Evolutionary conservation across 31 red algal genomes (phyloP).

Genomic region (Bonnemaisonia californica): DNA sequence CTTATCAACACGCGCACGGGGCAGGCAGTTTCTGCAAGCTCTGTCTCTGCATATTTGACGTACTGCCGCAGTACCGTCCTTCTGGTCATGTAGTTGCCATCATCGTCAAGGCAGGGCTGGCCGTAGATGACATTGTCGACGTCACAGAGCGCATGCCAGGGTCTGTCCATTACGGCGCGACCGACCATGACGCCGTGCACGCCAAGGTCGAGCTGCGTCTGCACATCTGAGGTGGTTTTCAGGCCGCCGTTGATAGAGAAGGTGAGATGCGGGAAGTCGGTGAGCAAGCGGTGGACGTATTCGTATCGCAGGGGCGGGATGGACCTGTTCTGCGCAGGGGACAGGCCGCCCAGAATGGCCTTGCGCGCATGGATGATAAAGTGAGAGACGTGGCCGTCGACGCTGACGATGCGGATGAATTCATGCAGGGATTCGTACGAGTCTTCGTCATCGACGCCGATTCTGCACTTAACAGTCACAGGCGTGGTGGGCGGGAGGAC

Average conservation of each 20-base stretch:
- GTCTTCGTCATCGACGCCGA: slow-evolving; percentile 86
- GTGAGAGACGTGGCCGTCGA: slow-evolving; percentile 54
- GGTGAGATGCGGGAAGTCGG: slow-evolving; percentile 79
- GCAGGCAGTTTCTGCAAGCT: slow-evolving; percentile 12
- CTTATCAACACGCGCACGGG: slow-evolving; percentile 54
- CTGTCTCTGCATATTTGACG: slow-evolving; percentile 41
- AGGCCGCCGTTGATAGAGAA: slow-evolving; percentile 92
- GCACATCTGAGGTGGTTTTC: slow-evolving; percentile 44
- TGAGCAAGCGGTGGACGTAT: slow-evolving; percentile 66
- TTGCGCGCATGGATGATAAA: slow-evolving; percentile 96
- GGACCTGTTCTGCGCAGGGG: slow-evolving; percentile 87
- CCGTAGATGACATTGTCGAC: slow-evolving; percentile 72
- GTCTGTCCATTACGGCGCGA: slow-evolving; percentile 82
- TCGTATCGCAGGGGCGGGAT: slow-evolving; percentile 92
- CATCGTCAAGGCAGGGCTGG: background rate
- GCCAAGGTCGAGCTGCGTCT: slow-evolving; percentile 55
- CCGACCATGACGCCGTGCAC: slow-evolving; percentile 95
- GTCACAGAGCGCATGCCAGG: slow-evolving; percentile 82
- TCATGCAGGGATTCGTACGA: slow-evolving; percentile 73
- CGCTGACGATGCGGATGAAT: slow-evolving; percentile 78
- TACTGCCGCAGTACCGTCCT: slow-evolving; percentile 54
- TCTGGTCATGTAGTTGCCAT: slow-evolving; percentile 17
- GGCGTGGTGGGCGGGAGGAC: slow-evolving; percentile 36
- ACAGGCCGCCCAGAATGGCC: slow-evolving; percentile 84
- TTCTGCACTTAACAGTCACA: slow-evolving; percentile 93